Evolutionary conservation across 306 rosid genomes (phyloP), one percentile per base, ranked within the genome.

Genomic region (Sindora glabra): DNA sequence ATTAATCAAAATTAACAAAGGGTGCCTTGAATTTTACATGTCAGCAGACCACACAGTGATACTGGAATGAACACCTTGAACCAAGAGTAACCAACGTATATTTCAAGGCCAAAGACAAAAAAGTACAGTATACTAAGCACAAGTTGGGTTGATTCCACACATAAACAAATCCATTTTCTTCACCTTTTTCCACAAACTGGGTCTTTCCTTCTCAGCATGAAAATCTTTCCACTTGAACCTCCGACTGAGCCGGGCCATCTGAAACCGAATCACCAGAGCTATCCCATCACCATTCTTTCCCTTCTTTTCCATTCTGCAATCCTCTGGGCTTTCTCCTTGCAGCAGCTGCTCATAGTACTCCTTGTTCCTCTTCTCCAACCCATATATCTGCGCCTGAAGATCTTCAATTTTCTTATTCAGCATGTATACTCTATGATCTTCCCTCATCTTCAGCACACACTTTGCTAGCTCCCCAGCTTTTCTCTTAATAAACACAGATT

Each of bases 341-440:
- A 77, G 61, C 18, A 81, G 85, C 78, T 77, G 88, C 70, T 83
- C 88, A 44, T 79, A 78, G 54, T 88, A 92, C 66, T 88, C 95
- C 52, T 76, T 80, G 76, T 92, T 92, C 75, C 90, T 79, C 81
- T 80, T 88, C 80, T 94, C 99, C 76, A 94, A 71, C 2, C 94
- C 92, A 63, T 78, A 68, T 17, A 94, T 82, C 74, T 94, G 97
- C 0, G 79, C 83, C 60, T 94, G 97, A 39, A 94, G 94, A 69
- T 89, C 95, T 64, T 89, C 95, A 16, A 94, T 86, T 34, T 84
- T 89, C 56, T 74, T 65, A 57, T 85, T 85, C 1, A 94, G 84
- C 78, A 86, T 39, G 71, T 58, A 84, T 16, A 86, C 99, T 56
- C 90, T 79, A 38, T 82, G 95, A 59, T 89, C 95, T 68, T 92